A percentile compares a stretch with the other conserved stretches of the same genome.
These are phyloP conservation scores for Takashimella tepidaria DNA, from an alignment of 1,284 basidiomycete species.

Conservation along the genomic window DNA sequence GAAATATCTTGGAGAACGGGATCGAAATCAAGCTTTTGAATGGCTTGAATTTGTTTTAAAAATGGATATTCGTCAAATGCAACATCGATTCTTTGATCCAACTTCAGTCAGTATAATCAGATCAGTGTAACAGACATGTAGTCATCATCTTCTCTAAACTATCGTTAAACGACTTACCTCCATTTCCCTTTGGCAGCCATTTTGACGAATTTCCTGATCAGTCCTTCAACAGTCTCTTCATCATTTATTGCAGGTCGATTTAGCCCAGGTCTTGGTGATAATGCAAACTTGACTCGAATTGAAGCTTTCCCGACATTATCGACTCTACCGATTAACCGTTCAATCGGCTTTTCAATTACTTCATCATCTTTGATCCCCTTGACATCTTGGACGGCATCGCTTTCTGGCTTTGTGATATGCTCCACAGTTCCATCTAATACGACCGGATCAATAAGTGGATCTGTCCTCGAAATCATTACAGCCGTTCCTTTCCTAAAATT, in stretches of 20 bases:
- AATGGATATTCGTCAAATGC: constrained; percentile 63
- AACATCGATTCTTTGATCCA: constrained; percentile 58
- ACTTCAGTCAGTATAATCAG: not conserved
- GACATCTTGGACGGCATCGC: not conserved
- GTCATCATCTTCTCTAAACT: too few relatives aligned
- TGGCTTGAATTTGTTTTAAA: constrained; percentile 64
- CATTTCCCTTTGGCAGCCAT: constrained; percentile 53
- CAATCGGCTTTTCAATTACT: not conserved
- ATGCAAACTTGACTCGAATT: not conserved
- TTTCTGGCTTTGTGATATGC: not conserved
- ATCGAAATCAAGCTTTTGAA: constrained; percentile 59
- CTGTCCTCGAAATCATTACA: constrained; percentile 14
- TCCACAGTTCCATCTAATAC: not conserved
- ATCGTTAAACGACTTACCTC: too few relatives aligned
- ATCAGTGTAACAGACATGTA: too few relatives aligned
- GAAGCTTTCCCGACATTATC: not conserved
- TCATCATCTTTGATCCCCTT: not conserved
- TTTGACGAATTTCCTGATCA: constrained; percentile 2
- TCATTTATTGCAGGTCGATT: too few relatives aligned
- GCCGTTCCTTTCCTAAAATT: constrained; percentile 11
- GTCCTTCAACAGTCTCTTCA: not conserved
- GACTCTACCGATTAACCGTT: not conserved
- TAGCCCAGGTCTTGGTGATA: not conserved
- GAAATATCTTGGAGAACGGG: constrained; percentile 49
- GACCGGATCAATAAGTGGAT: constrained; percentile 10